Base-by-base conservation (phyloP, 192 early-diverging fungal genomes). In the Coemansia sp. region DNA sequence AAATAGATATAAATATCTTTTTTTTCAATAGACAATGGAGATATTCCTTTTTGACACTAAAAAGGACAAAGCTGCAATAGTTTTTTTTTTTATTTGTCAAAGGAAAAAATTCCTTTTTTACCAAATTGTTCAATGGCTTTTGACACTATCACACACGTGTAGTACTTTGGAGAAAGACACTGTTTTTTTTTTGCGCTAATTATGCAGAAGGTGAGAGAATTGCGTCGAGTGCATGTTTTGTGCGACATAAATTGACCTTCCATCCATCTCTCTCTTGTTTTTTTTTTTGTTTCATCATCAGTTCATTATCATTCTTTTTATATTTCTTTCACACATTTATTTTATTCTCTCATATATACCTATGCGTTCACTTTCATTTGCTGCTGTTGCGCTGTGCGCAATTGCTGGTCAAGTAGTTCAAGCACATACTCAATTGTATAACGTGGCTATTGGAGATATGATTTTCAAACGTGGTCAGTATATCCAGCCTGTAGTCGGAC, bases 391-490 rank as follows among this genome's bases (percentile, higher is more conserved):
- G 46, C 55, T 73, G 41, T 34, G 65, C 57, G 62, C 77, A 18
- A 34, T 63, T 31, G 61, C 40, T 11, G n/a, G 6, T 10, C 16
- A 11, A 24, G 34, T 36, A 10, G 77, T 22, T 51, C 69, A 54
- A 34, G 77, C 77, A 5, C 77, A 78, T 60, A 78, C 77, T 0
- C 70, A 74, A 22, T 55, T 78, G 13, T 69, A 70, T 67, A 69
- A 69, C 24, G 16, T 78, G 10, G 59, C 67, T 13, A 46, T 78
- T 18, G 68, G 65, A 27, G 62, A 52, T 18, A 52, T 27, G 13
- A 40, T 55, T 44, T 43, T 54, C 0, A 47, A 31, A 29, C 64
- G 65, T 12, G 67, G 63, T n/a, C 33, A 74, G 67, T 78, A 72
- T 67, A 73, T 78, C 54, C 77, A 67, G 43, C 68, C 72, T 7